Base-by-base conservation (phyloP, 2,329 filamentous ascomycete species). In the Exophiala lecanii-corni region DNA sequence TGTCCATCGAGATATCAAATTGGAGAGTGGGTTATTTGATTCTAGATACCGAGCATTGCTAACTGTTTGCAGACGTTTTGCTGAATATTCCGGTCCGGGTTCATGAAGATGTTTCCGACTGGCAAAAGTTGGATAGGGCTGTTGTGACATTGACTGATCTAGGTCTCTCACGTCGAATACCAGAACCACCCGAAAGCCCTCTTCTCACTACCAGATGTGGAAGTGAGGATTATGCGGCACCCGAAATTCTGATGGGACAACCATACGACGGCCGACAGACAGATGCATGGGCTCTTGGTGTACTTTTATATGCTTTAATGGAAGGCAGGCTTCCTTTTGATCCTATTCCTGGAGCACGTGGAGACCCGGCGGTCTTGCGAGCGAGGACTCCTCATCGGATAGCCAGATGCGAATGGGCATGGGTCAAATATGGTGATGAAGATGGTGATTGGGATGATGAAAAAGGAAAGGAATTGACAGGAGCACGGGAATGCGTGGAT, bases 1-100 rank as follows among this genome's bases (percentile, higher is more conserved):
- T 60, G 91, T 97, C 41, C 92, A 98, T 62, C 81, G 92, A 47
- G 92, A 98, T 64, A 94, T 98, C 66, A 98, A 98, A 69, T 81
- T 98, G 46, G 92, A 98, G 73, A 98, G 86, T 92, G 76, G 67
- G 82, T 73, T 48, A 53, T 51, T 15, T 20, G 38, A 7, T 16
- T 26, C 15, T 17, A 20, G 31, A 12, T 6, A 25, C 28, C 10
- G 2, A 17, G 21, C 34, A 39, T 52, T 56, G 35, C 62, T 56
- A 40, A 49, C 35, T 18, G 20, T 33, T 41, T 17, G 18, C 59
- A 94, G 88, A 97, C 63, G 87, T 96, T 31, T 81, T 98, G 20
- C 84, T 97, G 57, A 97, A 95, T 60, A 73, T 95, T 36, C 79
- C 84, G 0, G 71, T 78, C 3, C 61, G 76, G 19, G 78, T 86